These are phyloP conservation scores for Hericium rajendrae DNA, from an alignment of 768 basidiomycete genomes.

Conservation along the genomic window DNA sequence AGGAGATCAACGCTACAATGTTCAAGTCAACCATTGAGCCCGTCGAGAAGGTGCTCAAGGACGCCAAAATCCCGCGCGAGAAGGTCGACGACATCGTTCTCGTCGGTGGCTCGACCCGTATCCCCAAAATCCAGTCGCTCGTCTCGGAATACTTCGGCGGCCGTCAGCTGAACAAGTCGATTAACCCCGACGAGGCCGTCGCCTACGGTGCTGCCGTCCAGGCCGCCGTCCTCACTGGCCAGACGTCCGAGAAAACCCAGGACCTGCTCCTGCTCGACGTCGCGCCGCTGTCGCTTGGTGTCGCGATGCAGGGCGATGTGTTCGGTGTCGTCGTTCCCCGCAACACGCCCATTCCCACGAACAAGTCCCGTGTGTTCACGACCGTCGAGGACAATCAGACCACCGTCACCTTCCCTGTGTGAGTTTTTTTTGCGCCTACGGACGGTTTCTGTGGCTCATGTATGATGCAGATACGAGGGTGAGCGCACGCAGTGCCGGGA, in stretches of 20 bases:
- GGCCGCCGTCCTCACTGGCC: constrained; percentile 96
- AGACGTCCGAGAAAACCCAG: constrained; percentile 97
- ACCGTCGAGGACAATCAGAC: constrained; percentile 99
- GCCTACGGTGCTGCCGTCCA: constrained; percentile 99
- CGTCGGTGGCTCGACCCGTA: constrained; percentile 99
- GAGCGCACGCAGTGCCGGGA: constrained; percentile 99
- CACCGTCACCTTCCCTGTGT: constrained; percentile 99
- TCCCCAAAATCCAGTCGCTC: constrained; percentile 96
- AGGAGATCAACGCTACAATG: constrained; percentile 91
- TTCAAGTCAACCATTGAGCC: constrained; percentile 99
- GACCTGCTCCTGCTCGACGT: constrained; percentile 98
- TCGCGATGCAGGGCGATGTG: constrained; percentile 99
- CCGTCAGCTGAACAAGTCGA: constrained; percentile 98
- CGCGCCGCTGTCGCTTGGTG: constrained; percentile 96
- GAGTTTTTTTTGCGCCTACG: constrained; percentile 21
- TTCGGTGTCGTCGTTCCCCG: constrained; percentile 99
- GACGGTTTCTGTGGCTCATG: constrained; percentile 6
- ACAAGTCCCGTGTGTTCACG: constrained; percentile 98
- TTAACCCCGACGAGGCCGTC: constrained; percentile 99
- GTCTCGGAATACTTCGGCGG: constrained; percentile 99
- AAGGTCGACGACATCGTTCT: constrained; percentile 99
- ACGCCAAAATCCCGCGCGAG: constrained; percentile 94
- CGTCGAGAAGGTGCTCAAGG: constrained; percentile 98
- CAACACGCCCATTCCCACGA: constrained; percentile 99
- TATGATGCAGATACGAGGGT: constrained; percentile 73